phyloP scores from a whole-genome alignment of 192 early-diverging fungal species.

The Coemansia sp. region DNA sequence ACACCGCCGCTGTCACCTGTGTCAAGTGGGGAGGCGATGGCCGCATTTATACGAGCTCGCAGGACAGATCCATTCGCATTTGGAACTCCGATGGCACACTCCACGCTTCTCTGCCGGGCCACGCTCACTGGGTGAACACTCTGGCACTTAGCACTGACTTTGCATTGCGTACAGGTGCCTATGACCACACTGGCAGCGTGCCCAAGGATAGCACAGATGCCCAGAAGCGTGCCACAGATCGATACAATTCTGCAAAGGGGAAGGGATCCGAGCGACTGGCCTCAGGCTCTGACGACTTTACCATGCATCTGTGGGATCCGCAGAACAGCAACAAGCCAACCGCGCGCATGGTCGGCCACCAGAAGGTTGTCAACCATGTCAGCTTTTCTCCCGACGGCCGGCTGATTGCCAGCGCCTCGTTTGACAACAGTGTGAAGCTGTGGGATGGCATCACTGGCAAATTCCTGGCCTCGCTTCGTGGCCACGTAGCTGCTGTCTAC shows the following conservation, averaged over 20 bases:
- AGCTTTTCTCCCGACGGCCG: slow-evolving; percentile 91
- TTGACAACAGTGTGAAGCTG: slow-evolving; percentile 96
- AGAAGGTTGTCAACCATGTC: slow-evolving; percentile 93
- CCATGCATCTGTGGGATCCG: slow-evolving; percentile 96
- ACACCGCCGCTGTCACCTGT: slow-evolving; percentile 91
- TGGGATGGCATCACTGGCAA: slow-evolving; percentile 91
- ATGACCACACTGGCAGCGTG: slow-evolving; percentile 76
- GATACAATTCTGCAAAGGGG: slow-evolving; percentile 74
- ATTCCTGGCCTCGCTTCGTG: slow-evolving; percentile 88
- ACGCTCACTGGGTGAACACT: slow-evolving; percentile 98
- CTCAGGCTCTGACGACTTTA: slow-evolving; percentile 96
- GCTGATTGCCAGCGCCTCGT: slow-evolving; percentile 86
- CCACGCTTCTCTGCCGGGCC: slow-evolving; percentile 80
- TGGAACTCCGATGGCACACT: slow-evolving; percentile 88
- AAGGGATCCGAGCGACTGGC: slow-evolving; percentile 76
- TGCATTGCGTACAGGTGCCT: slow-evolving; percentile 84
- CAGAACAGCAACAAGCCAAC: slow-evolving; percentile 74
- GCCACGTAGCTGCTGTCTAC: slow-evolving; percentile 96
- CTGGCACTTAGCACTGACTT: slow-evolving; percentile 90
- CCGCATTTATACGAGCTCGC: slow-evolving; percentile 85
- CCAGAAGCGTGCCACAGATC: slow-evolving; percentile 66
- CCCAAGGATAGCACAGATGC: slow-evolving; percentile 67
- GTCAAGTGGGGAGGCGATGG: slow-evolving; percentile 97
- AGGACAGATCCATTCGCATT: slow-evolving; percentile 95
- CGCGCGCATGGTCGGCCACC: slow-evolving; percentile 86